Evolutionary conservation across 306 rosid species (phyloP).

Genomic region (Biancaea sappan): DNA sequence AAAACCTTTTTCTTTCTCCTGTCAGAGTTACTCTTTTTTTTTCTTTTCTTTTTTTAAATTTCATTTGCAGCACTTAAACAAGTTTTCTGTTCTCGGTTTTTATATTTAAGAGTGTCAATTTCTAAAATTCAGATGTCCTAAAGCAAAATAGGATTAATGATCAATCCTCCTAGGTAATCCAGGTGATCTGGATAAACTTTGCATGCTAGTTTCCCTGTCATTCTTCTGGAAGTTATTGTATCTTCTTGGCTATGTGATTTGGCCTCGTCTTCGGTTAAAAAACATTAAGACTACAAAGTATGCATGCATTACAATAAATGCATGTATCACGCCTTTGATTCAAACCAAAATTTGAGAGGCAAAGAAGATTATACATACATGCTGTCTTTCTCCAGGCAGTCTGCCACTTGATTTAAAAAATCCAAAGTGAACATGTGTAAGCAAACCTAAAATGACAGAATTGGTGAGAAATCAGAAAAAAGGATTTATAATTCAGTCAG

Average conservation of each 20-base stretch:
- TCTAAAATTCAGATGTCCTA: slow-evolving; percentile 9
- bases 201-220: not conserved
- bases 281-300: slow-evolving; percentile 15
- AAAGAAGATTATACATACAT: slow-evolving; percentile 52
- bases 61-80: no score
- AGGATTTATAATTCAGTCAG: slow-evolving; percentile 12
- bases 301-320: slow-evolving; percentile 1
- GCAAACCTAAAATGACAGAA: slow-evolving; percentile 71
- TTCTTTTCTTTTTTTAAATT: no score
- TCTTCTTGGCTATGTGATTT: slow-evolving; percentile 5
- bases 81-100: no score
- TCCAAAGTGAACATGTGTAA: slow-evolving; percentile 93
- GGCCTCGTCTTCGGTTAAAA: slow-evolving; percentile 7
- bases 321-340: slow-evolving; percentile 14
- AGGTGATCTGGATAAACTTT: slow-evolving; percentile 18
- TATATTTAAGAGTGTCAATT: not conserved
- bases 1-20: not conserved
- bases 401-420: slow-evolving; percentile 93
- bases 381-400: slow-evolving; percentile 96
- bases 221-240: not conserved
- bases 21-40: not conserved
- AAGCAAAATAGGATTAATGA: slow-evolving; percentile 5
- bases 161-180: slow-evolving; percentile 12
- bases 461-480: slow-evolving; percentile 28
- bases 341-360: slow-evolving; percentile 12